phyloP scores from a whole-genome alignment of 2,329 filamentous ascomycete genomes.

The Orbilia blumenaviensis region DNA sequence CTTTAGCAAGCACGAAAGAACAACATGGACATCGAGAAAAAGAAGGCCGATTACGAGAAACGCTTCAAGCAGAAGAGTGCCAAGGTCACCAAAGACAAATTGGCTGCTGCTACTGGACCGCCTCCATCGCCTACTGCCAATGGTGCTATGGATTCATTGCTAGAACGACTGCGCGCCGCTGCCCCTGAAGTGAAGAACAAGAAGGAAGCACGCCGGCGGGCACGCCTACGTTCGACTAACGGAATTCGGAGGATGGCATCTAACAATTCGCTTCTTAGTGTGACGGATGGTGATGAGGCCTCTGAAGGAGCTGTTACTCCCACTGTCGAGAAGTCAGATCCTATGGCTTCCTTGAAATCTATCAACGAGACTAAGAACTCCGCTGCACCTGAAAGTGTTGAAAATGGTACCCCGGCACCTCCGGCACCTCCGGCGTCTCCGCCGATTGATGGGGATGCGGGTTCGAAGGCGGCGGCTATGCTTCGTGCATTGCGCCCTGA shows the following conservation, averaged over 20 bases:
- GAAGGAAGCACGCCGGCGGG: conserved; percentile 84
- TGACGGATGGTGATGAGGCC: conserved; percentile 41
- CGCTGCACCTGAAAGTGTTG: background rate
- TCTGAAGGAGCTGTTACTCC: conserved; percentile 39
- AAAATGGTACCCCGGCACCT: background rate
- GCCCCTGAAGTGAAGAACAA: conserved; percentile 89
- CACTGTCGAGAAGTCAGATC: conserved; percentile 31
- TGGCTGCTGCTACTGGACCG: conserved; percentile 56
- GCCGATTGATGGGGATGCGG: conserved; percentile 16
- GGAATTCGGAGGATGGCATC: conserved; percentile 48
- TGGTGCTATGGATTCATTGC: conserved; percentile 92
- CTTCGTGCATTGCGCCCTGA: conserved; percentile 40
- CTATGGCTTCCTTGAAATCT: conserved; percentile 16
- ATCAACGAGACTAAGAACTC: conserved; percentile 26
- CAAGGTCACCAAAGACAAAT: conserved; percentile 34
- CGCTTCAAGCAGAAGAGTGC: conserved; percentile 60
- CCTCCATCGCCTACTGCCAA: conserved; percentile 76
- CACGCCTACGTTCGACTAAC: conserved; percentile 68
- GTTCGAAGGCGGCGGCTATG: conserved; percentile 46
- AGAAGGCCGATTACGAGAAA: conserved; percentile 82
- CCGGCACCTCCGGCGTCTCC: background rate
- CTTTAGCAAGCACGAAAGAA: conserved; percentile 78
- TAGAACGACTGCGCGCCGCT: conserved; percentile 93
- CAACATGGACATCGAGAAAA: conserved; percentile 85
- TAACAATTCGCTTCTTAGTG: conserved; percentile 51